phyloP scores from a whole-genome alignment of 352 stramenopile species.

The Phytophthora gonapodyides region DNA sequence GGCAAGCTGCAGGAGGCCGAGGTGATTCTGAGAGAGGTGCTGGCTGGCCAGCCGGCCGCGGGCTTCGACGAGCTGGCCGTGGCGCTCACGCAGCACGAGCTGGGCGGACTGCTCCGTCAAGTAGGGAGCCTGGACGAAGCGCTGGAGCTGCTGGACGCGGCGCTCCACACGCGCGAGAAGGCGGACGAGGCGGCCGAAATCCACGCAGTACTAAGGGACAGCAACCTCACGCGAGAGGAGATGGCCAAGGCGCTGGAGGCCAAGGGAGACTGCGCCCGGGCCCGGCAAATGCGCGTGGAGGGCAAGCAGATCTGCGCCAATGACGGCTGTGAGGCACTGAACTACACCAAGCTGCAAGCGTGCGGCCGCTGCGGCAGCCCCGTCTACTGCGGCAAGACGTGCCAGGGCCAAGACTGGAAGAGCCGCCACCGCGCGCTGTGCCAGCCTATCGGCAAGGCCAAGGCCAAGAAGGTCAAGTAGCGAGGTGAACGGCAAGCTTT shows the following conservation, averaged over 20 bases:
- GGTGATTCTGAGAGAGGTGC: slow-evolving; percentile 48
- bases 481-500: slow-evolving; percentile 1
- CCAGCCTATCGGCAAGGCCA: slow-evolving; percentile 25
- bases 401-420: slow-evolving; percentile 73
- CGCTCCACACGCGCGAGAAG: slow-evolving; percentile 50
- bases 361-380: slow-evolving; percentile 73
- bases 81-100: slow-evolving; percentile 61
- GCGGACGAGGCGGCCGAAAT: slow-evolving; percentile 39
- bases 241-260: slow-evolving; percentile 73
- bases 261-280: slow-evolving; percentile 52
- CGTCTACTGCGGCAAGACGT: slow-evolving; percentile 72
- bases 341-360: slow-evolving; percentile 50
- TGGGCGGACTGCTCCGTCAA: slow-evolving; percentile 55
- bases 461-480: slow-evolving; percentile 3
- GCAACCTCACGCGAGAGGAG: slow-evolving; percentile 72
- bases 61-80: slow-evolving; percentile 68
- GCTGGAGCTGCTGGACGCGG: slow-evolving; percentile 56
- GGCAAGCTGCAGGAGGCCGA: slow-evolving; percentile 50
- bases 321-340: slow-evolving; percentile 50
- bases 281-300: slow-evolving; percentile 44
- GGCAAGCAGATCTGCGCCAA: slow-evolving; percentile 62
- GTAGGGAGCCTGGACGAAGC: slow-evolving; percentile 54
- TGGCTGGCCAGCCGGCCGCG: slow-evolving; percentile 45
- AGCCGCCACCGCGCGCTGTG: slow-evolving; percentile 56
- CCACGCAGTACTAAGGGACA: slow-evolving; percentile 52